A percentile compares a stretch with the other conserved stretches of the same genome.
Conservation (phyloP, 2,329 filamentous ascomycete genomes). For the Neoscytalidium dimidiatum region DNA sequence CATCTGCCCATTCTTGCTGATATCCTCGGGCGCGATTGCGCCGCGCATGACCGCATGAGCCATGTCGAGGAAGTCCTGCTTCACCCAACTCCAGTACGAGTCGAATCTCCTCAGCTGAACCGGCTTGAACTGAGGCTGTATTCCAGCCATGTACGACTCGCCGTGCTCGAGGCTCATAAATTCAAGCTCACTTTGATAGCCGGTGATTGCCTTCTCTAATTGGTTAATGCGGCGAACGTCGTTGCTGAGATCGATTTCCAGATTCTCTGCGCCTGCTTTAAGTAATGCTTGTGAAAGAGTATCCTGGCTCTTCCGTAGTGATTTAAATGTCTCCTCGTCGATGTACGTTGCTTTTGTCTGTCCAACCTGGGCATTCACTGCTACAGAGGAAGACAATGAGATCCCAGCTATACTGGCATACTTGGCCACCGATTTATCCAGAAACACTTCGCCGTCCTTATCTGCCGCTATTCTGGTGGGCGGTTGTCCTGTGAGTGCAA, state of each 20-base stretch:
- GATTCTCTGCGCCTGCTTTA: background rate
- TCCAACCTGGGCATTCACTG: background rate
- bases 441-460: slow-evolving; percentile 2
- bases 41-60: background rate
- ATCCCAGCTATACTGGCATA: background rate
- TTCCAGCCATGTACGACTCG: slow-evolving; percentile 32
- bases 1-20: background rate
- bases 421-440: background rate
- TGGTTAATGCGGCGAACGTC: background rate
- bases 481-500: background rate
- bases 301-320: background rate
- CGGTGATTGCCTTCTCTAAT: slow-evolving; percentile 20
- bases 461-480: background rate
- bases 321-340: slow-evolving; percentile 3
- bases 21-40: background rate
- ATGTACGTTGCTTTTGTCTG: background rate
- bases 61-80: slow-evolving; percentile 27
- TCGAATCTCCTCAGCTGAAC: slow-evolving; percentile 33
- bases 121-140: slow-evolving; percentile 33
- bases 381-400: background rate
- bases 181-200: slow-evolving; percentile 22
- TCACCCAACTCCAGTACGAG: slow-evolving; percentile 41
- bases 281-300: background rate
- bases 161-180: slow-evolving; percentile 34
- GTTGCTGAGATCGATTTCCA: background rate